These are phyloP conservation scores for Litchi chinensis DNA, from an alignment of 345 rosid species.

Conservation along the genomic window DNA sequence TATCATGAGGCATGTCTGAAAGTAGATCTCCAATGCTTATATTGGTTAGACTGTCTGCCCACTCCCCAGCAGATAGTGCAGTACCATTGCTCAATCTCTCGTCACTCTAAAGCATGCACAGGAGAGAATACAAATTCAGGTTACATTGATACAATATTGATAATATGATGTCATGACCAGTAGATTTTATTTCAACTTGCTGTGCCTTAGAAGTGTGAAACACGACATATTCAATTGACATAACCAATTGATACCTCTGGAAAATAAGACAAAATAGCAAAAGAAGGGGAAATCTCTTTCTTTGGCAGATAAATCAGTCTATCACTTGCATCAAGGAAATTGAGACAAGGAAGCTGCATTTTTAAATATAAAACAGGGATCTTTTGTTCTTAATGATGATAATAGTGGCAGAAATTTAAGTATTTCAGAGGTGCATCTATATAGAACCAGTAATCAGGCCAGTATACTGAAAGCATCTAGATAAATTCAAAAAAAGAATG, in stretches of 20 bases:
- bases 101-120: conserved; percentile 41
- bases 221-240: not conserved
- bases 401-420: not conserved
- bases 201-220: not conserved
- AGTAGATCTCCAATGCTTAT: conserved; percentile 91
- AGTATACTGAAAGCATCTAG: not conserved
- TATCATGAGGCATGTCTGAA: conserved; percentile 60
- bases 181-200: not conserved
- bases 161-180: not conserved
- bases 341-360: not conserved
- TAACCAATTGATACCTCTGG: not conserved
- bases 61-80: conserved; percentile 72
- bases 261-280: not conserved
- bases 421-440: not conserved
- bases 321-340: not conserved
- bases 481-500: not conserved
- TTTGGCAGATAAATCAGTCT: not conserved
- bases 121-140: conserved; percentile 21
- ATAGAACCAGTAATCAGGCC: conserved; percentile 8
- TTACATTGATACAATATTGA: not conserved
- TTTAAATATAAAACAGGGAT: not conserved
- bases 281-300: not conserved
- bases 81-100: conserved; percentile 37
- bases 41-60: conserved; percentile 97
- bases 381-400: not conserved